A percentile compares a stretch with the other conserved stretches of the same genome.
Conservation (phyloP, 805 yeast genomes). For the Lipomyces sp. region DNA sequence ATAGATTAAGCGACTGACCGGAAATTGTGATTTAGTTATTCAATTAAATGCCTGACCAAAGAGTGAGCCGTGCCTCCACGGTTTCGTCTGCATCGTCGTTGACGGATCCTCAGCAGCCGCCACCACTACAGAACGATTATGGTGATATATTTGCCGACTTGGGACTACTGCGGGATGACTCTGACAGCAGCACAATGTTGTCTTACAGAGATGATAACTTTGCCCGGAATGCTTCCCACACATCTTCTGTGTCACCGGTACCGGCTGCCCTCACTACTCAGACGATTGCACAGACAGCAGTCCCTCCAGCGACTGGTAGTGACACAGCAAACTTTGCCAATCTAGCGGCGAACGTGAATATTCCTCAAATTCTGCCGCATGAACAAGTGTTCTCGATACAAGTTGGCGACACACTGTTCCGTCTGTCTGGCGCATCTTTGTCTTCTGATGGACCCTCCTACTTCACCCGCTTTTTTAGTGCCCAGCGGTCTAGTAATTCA, state of each 20-base stretch:
- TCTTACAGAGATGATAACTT: background rate
- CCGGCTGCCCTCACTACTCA: background rate
- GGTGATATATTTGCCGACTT: background rate
- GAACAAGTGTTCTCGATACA: conserved; percentile 38
- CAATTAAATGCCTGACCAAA: background rate
- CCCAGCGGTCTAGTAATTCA: conserved; percentile 42
- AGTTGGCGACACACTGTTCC: conserved; percentile 37
- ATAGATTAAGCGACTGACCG: background rate
- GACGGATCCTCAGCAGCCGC: background rate
- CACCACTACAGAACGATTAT: background rate
- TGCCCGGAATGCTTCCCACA: background rate
- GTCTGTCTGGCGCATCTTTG: conserved; percentile 60
- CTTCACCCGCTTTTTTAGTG: conserved; percentile 71
- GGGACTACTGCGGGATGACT: background rate
- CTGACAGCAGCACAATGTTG: background rate
- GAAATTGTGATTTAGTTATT: background rate
- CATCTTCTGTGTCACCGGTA: background rate
- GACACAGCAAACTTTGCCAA: conserved; percentile 16
- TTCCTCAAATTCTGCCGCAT: conserved; percentile 34
- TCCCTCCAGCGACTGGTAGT: conserved; percentile 4
- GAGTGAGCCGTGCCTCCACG: background rate
- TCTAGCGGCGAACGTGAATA: conserved; percentile 24
- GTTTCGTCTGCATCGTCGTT: background rate
- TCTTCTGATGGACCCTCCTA: conserved; percentile 84
- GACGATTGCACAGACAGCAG: conserved; percentile 14